Evolutionary conservation across 768 basidiomycete species (phyloP), one percentile per base, ranked within the genome.

Genomic region (Xerocomus potaroensis): DNA sequence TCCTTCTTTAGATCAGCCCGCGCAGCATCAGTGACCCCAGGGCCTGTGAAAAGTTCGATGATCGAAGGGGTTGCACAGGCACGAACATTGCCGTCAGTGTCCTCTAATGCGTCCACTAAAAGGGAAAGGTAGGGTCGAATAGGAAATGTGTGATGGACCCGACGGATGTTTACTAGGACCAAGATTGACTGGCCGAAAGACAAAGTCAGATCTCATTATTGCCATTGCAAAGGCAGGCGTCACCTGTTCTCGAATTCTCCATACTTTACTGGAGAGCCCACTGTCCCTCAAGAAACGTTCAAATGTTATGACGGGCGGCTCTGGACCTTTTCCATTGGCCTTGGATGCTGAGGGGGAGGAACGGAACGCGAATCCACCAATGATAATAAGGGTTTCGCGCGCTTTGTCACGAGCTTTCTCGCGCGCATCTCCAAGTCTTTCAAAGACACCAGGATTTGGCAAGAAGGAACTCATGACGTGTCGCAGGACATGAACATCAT

Each of bases 1-100:
- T 91, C 87, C 61, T 91, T 93, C 75, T 96, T 97, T 44, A 98
- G 74, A 64, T 98, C 95, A 4, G 92, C 81, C 42, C 90, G 83
- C 3, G 96, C 96, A 8, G 81, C 83, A 60, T 94, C 86, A 3
- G 84, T 81, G 12, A 91, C 90, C 5, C 78, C 80, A 0, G 85
- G 78, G 14, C 89, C 88, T 1, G 90, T 83, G 61, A 97, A 95
- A 45, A 99, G 74, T 54, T 85, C 82, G 14, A 96, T 77, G 48
- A 91, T 78, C 1, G 90, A 83, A 55, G 80, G 77, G 40, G 84
- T 80, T 8, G 94, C 85, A 61, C 83, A 84, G 45, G 92, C 87
- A 35, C 96, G 85, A 43, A 98, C 96, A 55, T 82, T 80, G 16
- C 86, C 79, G 60, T 99, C 96, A 1, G 83, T 80, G 66, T 98